Conservation (phyloP, 441 rosid species). For the Gossypium davidsonii region DNA sequence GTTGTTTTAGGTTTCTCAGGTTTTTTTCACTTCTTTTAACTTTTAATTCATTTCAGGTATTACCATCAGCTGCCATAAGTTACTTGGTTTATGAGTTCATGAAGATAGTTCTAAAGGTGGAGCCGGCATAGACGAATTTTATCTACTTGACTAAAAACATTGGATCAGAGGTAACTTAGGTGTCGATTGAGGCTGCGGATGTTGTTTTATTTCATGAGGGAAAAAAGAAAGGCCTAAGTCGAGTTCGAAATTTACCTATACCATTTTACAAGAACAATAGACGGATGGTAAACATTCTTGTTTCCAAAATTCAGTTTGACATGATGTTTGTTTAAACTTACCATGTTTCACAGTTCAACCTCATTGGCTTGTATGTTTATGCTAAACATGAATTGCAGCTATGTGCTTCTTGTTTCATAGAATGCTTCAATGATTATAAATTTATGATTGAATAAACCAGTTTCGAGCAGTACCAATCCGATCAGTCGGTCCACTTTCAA, state of each 20-base stretch:
- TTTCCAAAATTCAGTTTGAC: neutral
- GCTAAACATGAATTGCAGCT: neutral
- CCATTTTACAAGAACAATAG: neutral
- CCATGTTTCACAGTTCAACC: neutral
- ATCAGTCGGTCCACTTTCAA: too few relatives aligned
- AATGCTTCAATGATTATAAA: neutral
- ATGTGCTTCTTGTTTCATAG: neutral
- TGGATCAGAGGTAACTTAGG: neutral
- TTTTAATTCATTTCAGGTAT: conserved; percentile 38
- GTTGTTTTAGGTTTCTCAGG: neutral
- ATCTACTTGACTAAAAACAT: neutral
- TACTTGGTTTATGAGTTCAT: conserved; percentile 75
- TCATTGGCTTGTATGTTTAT: neutral
- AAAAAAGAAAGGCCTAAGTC: neutral
- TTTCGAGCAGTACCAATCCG: neutral
- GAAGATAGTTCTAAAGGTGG: conserved; percentile 80
- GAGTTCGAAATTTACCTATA: neutral
- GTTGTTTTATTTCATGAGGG: neutral
- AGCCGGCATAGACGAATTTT: conserved; percentile 33
- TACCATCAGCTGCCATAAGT: conserved; percentile 89
- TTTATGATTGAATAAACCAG: neutral
- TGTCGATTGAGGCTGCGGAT: neutral
- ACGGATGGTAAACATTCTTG: neutral
- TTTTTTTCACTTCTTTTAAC: neutral
- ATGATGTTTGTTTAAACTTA: neutral